phyloP scores from a whole-genome alignment of 2,329 filamentous ascomycete species.

The Aspergillus fumigatiaffinis region DNA sequence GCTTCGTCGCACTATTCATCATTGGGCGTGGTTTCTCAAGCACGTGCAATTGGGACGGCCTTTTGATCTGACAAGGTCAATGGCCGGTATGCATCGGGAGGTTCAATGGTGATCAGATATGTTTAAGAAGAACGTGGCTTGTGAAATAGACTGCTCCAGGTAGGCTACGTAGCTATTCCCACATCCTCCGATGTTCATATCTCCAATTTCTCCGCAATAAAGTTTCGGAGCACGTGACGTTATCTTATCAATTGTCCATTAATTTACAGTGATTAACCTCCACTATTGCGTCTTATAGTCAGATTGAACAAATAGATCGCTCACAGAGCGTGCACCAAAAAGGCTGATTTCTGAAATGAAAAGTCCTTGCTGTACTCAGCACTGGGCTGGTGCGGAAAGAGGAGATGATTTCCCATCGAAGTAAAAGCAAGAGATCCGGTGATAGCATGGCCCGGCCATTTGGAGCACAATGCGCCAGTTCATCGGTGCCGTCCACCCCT shows the following conservation, averaged over 20 bases:
- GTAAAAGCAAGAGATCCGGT: not conserved
- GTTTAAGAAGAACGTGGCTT: not conserved
- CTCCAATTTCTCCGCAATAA: not conserved
- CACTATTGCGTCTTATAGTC: not conserved
- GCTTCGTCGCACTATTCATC: slow-evolving; percentile 29
- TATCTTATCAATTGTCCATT: slow-evolving; percentile 1
- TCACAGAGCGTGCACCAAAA: not conserved
- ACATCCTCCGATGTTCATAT: not conserved
- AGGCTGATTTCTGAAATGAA: not conserved
- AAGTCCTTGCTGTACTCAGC: not conserved
- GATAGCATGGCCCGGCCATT: not conserved
- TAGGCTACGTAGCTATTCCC: not conserved
- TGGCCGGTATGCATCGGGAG: not conserved
- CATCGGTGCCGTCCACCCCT: slow-evolving; percentile 18
- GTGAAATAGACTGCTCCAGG: not conserved
- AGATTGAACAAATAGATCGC: not conserved
- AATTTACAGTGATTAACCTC: not conserved
- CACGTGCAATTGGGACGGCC: too few relatives aligned
- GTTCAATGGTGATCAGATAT: not conserved
- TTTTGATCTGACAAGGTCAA: not conserved
- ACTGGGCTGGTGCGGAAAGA: not conserved
- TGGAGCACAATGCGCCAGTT: not conserved
- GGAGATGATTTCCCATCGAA: not conserved
- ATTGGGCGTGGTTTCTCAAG: not conserved
- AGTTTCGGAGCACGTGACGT: slow-evolving; percentile 6